Conservation (phyloP, 345 rosid genomes). For the Bretschneidera sinensis region DNA sequence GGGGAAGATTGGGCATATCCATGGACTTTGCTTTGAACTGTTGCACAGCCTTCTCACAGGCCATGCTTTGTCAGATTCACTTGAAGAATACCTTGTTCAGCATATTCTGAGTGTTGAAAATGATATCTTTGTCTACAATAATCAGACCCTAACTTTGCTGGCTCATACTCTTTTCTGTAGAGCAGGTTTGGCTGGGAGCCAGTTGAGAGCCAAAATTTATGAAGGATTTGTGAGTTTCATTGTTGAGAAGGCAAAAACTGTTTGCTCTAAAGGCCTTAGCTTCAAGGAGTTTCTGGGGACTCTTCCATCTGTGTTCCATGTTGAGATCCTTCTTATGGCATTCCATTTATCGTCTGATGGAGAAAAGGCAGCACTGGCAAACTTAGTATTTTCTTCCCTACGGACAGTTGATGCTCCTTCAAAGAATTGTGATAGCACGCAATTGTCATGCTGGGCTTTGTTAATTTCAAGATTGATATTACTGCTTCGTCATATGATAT, state of each 20-base stretch:
- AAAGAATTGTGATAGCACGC: conserved; percentile 29
- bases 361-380: conserved; percentile 64
- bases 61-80: conserved; percentile 55
- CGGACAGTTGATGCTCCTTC: conserved; percentile 39
- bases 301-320: conserved; percentile 83
- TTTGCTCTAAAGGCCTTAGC: conserved; percentile 45
- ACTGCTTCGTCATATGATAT: conserved; percentile 76
- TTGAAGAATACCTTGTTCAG: conserved; percentile 73
- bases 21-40: conserved; percentile 64
- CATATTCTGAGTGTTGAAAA: conserved; percentile 66
- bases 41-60: conserved; percentile 58
- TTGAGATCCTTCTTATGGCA: conserved; percentile 88
- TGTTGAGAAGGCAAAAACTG: conserved; percentile 43
- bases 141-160: conserved; percentile 67
- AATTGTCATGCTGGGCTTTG: conserved; percentile 83
- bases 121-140: conserved; percentile 56
- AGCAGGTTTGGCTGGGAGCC: conserved; percentile 56
- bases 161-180: conserved; percentile 63
- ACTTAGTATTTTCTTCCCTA: conserved; percentile 47
- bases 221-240: conserved; percentile 54
- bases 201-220: conserved; percentile 61
- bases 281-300: conserved; percentile 56
- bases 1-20: conserved; percentile 43
- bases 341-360: conserved; percentile 76
- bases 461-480: conserved; percentile 80